These are phyloP conservation scores for Rossbeevera mucosa DNA, from an alignment of 768 basidiomycete species.

Conservation along the genomic window DNA sequence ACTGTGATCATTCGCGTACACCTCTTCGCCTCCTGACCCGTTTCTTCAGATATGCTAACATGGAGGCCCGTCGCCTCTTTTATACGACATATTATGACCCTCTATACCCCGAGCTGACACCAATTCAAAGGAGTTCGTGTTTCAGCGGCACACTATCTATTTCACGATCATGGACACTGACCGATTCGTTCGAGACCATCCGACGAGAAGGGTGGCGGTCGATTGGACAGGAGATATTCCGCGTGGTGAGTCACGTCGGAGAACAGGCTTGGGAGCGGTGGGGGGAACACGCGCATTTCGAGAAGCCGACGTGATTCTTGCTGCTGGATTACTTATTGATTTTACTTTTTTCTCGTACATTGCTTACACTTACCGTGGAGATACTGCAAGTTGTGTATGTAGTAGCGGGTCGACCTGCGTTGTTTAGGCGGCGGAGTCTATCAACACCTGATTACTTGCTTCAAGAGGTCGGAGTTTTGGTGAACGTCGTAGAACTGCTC, in stretches of 20 bases:
- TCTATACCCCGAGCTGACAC: conserved; percentile 66
- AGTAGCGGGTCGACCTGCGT: not conserved
- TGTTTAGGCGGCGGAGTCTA: not conserved
- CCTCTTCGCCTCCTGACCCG: conserved; percentile 8
- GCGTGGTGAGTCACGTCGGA: conserved; percentile 36
- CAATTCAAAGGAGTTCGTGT: conserved; percentile 34
- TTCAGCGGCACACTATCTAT: conserved; percentile 31
- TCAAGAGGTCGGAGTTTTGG: not conserved
- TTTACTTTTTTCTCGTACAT: conserved; percentile 11
- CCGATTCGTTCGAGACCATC: conserved; percentile 36
- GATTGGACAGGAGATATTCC: conserved; percentile 35
- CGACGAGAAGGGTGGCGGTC: conserved; percentile 39
- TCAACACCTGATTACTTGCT: not conserved
- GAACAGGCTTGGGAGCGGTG: conserved; percentile 42
- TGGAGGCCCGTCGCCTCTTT: conserved; percentile 51
- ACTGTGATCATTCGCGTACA: conserved; percentile 13
- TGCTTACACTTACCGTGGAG: conserved; percentile 8
- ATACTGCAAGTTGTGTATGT: conserved; percentile 18
- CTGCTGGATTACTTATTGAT: conserved; percentile 16
- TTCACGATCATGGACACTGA: conserved; percentile 36
- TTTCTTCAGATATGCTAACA: conserved; percentile 41
- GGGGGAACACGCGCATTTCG: conserved; percentile 30
- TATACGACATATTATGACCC: conserved; percentile 77
- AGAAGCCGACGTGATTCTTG: conserved; percentile 28
- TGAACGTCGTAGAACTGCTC: not conserved